Base-by-base conservation (phyloP, 306 rosid species). In the Dalbergia cultrata region DNA sequence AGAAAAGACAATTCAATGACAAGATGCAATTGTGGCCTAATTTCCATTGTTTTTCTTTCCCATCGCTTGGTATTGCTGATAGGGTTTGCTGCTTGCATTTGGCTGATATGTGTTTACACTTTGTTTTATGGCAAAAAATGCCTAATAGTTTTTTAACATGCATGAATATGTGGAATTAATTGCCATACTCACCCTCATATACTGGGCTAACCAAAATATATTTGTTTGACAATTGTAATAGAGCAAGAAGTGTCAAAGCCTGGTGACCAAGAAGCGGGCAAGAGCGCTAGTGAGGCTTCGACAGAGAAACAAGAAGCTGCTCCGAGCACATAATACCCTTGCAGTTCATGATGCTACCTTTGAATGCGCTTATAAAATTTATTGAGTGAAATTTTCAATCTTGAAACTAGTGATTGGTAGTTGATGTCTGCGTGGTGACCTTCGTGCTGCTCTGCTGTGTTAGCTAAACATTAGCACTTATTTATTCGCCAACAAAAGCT, bases 221-320 rank as follows among this genome's bases (percentile, higher is more conserved):
- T 35, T 17, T 47, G 60, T 73, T 76, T 61, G 72, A 44, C 2
- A 75, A 35, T 47, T 57, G 12, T 37, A 6, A 43, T 19, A 93
- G 95, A 85, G 81, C 88, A 64, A 82, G 97, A 90, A 75, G 93
- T 84, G 81, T 67, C 89, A 0, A 90, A 90, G 85, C 88, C 91
- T 44, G 93, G 61, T 17, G 89, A 70, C 71, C 79, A 71, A 33
- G 77, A 80, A 45, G 18, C 22, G n/a, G 77, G 72, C 33, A 69
- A 72, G 71, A 73, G 52, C 9, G 67, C 82, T 22, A 77, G 78
- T 31, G 90, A 19, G 70, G 77, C 89, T 19, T 56, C 91, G 0
- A 86, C 80, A 54, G 95, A 81, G 90, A 90, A 86, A 73, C 86
- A 87, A 74, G 97, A 85, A 80, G 88, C 91, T 72, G 81, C 89